Percentiles rank a stretch among this genome's conserved stretches.
Conservation (phyloP, 139 green algal genomes). For the Chlamydomonas sphaeroides region DNA sequence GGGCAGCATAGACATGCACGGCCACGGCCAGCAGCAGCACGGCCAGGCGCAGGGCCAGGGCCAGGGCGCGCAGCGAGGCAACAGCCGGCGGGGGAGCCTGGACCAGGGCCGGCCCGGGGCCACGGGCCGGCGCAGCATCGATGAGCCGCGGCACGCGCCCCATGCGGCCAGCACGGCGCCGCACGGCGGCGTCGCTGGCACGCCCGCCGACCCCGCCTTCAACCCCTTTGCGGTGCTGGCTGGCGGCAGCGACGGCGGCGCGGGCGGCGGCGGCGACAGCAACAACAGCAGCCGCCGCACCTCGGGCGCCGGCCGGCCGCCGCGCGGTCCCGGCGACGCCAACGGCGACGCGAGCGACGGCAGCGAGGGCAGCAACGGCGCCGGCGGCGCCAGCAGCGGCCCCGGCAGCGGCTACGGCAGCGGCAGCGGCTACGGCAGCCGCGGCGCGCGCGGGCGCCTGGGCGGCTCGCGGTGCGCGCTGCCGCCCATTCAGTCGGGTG, state of each 20-base stretch:
- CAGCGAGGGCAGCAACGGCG: not conserved
- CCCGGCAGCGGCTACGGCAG: not conserved
- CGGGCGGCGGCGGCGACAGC: not conserved
- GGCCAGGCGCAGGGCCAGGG: not conserved
- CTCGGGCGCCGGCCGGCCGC: not conserved
- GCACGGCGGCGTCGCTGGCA: too few species aligned
- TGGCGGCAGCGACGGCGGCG: not conserved
- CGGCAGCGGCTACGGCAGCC: not conserved
- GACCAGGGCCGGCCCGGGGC: too few species aligned
- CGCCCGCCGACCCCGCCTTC: not conserved
- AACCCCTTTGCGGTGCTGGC: slow-evolving; percentile 27
- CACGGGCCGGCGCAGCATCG: too few species aligned
- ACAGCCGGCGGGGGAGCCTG: too few species aligned
- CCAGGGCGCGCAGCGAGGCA: too few species aligned
- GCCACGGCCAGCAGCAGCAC: not conserved
- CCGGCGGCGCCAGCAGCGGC: not conserved
- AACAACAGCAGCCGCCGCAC: slow-evolving; percentile 3
- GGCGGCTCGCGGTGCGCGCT: not conserved
- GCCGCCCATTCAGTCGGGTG: slow-evolving; percentile 14
- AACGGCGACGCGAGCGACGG: not conserved
- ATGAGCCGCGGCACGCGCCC: too few species aligned
- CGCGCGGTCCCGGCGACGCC: not conserved
- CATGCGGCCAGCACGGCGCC: too few species aligned
- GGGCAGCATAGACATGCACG: too few species aligned
- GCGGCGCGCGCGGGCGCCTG: not conserved